These are phyloP conservation scores for Oropetium thomaeum DNA, from an alignment of 176 grass and related monocot species.

Conservation along the genomic window DNA sequence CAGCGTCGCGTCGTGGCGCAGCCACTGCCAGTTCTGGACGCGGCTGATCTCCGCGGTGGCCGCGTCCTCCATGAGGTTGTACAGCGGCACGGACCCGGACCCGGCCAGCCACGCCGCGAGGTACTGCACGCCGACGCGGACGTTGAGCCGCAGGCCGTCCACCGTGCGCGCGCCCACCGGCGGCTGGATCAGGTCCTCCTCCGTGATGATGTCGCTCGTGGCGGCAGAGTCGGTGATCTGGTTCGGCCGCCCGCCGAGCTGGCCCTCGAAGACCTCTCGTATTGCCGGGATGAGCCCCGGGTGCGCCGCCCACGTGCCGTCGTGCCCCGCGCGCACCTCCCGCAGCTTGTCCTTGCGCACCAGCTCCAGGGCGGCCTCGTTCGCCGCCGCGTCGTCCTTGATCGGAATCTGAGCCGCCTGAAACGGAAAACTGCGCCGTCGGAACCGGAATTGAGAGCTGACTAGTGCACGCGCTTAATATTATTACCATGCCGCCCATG, in stretches of 20 bases:
- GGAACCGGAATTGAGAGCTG: no score
- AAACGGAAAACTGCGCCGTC: neutral
- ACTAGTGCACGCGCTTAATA: no score
- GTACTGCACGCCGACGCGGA: conserved; percentile 82
- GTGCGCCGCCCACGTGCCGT: conserved; percentile 96
- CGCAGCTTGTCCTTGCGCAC: conserved; percentile 84
- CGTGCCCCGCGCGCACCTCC: conserved; percentile 79
- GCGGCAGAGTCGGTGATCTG: conserved; percentile 51
- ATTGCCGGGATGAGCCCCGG: conserved; percentile 91
- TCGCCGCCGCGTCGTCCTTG: conserved; percentile 68
- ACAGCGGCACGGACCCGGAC: conserved; percentile 74
- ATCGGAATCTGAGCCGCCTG: conserved; percentile 97
- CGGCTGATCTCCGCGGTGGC: conserved; percentile 96
- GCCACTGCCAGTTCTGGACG: conserved; percentile 98
- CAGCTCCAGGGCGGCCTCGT: conserved; percentile 80
- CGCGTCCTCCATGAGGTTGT: conserved; percentile 97
- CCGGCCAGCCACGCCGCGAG: conserved; percentile 79
- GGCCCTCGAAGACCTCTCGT: conserved; percentile 57
- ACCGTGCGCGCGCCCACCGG: conserved; percentile 60
- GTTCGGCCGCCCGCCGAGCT: conserved; percentile 60
- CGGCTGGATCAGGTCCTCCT: conserved; percentile 70
- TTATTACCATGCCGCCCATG: conserved; percentile 93
- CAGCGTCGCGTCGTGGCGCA: conserved; percentile 49
- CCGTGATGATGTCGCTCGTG: conserved; percentile 19
- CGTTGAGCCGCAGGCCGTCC: conserved; percentile 83